phyloP scores from a whole-genome alignment of 345 rosid genomes.

The Clausena lansium region DNA sequence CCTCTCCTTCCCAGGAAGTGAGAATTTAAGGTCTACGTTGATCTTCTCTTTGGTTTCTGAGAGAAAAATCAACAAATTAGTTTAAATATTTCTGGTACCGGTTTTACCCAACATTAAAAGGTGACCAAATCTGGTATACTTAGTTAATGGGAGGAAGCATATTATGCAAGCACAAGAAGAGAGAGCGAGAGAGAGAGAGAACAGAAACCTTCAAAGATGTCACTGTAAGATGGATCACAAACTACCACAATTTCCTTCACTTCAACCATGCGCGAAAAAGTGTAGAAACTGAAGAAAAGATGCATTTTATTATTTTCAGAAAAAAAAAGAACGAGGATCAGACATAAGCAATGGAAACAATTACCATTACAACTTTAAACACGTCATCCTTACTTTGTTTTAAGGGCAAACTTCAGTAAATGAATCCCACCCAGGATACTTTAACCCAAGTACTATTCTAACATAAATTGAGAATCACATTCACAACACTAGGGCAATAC shows the following conservation, averaged over 20 bases:
- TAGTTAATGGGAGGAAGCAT: neutral
- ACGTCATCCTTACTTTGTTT: neutral
- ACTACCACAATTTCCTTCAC: conserved; percentile 92
- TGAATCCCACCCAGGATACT: neutral
- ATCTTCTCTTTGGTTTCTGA: conserved; percentile 55
- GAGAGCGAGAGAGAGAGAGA: conserved; percentile 5
- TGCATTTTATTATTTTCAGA: conserved; percentile 10
- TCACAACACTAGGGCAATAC: neutral
- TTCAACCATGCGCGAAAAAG: conserved; percentile 70
- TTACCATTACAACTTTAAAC: neutral
- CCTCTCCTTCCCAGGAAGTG: conserved; percentile 93
- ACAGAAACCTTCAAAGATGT: conserved; percentile 77
- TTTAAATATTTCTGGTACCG: conserved; percentile 10
- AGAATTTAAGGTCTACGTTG: conserved; percentile 61
- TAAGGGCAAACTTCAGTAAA: neutral
- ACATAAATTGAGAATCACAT: neutral
- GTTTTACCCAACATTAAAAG: neutral
- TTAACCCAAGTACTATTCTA: neutral
- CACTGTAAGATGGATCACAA: conserved; percentile 92
- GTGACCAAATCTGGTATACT: neutral
- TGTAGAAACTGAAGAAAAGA: conserved; percentile 59
- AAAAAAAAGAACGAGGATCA: neutral
- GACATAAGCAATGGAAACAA: neutral
- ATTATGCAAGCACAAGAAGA: neutral
- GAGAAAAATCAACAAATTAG: conserved; percentile 13